Conservation (phyloP, 371 early-diverging fungal species). For the Mucor circinelloides region DNA sequence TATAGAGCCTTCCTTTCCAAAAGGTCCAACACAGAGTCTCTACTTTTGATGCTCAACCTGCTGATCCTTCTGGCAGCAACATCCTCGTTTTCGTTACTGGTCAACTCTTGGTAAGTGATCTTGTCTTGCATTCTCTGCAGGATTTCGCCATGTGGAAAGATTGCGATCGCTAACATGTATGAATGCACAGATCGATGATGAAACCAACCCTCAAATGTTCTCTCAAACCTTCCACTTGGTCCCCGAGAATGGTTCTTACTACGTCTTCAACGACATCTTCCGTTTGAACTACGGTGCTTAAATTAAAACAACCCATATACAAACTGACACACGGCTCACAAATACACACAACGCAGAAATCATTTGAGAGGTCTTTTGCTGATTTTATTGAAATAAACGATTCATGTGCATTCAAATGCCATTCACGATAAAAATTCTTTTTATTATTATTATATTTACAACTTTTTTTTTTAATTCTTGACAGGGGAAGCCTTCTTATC, state of each 20-base stretch:
- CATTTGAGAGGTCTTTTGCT: not conserved
- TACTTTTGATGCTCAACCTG: conserved; percentile 84
- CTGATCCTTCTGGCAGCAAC: conserved; percentile 49
- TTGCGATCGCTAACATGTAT: not conserved
- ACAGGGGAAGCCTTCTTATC: conserved; percentile 39
- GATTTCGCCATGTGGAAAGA: not conserved
- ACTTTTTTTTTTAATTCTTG: conserved; percentile 34
- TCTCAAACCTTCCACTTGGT: conserved; percentile 85
- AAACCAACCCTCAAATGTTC: conserved; percentile 77
- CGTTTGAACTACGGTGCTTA: conserved; percentile 70
- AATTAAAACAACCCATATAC: not conserved
- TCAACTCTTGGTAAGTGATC: conserved; percentile 68
- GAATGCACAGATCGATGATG: conserved; percentile 70
- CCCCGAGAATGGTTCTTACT: conserved; percentile 61
- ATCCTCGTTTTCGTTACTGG: conserved; percentile 88
- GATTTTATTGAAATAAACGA: not conserved
- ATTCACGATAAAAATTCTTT: not conserved
- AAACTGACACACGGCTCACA: too few relatives aligned
- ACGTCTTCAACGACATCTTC: conserved; percentile 82
- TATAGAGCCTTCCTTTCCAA: conserved; percentile 77
- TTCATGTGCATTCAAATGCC: not conserved
- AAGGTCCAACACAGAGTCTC: conserved; percentile 68
- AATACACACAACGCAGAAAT: not conserved
- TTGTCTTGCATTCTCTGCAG: not conserved
- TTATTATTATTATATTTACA: not conserved